Evolutionary conservation across 2,329 filamentous ascomycete genomes (phyloP).

Genomic region (Metarhizium brunneum): DNA sequence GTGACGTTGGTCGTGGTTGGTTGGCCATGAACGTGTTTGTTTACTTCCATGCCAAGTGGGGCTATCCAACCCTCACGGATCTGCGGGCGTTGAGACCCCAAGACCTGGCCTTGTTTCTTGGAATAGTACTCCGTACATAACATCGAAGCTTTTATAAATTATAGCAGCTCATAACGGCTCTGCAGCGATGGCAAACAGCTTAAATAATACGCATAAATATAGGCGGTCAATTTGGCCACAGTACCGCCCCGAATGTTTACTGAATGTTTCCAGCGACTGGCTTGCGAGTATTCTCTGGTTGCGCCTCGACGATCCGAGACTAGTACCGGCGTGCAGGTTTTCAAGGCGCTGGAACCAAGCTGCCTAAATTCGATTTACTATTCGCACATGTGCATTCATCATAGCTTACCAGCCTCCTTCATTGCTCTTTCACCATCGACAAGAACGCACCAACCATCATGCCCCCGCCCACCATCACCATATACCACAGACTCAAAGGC

Average conservation of each 20-base stretch:
- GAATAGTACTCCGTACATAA: no score
- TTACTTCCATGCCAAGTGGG: slow-evolving; percentile 17
- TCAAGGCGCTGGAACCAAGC: neutral
- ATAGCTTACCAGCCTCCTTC: slow-evolving; percentile 45
- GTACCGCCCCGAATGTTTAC: no score
- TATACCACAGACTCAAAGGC: slow-evolving; percentile 62
- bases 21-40: slow-evolving; percentile 18
- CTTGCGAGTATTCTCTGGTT: no score
- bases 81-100: neutral
- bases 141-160: no score
- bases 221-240: no score
- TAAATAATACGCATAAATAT: no score
- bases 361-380: neutral
- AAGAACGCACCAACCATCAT: slow-evolving; percentile 79
- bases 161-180: no score
- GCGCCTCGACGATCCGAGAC: no score
- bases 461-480: slow-evolving; percentile 52
- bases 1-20: neutral
- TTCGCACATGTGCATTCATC: neutral
- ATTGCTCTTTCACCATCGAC: slow-evolving; percentile 68
- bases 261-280: no score
- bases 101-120: neutral
- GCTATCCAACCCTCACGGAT: neutral
- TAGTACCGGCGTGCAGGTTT: no score
- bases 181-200: no score